A percentile compares a stretch with the other conserved stretches of the same genome.
Evolutionary conservation across 371 early-diverging fungal genomes (phyloP).

Genomic region (Mucor irregularis): DNA sequence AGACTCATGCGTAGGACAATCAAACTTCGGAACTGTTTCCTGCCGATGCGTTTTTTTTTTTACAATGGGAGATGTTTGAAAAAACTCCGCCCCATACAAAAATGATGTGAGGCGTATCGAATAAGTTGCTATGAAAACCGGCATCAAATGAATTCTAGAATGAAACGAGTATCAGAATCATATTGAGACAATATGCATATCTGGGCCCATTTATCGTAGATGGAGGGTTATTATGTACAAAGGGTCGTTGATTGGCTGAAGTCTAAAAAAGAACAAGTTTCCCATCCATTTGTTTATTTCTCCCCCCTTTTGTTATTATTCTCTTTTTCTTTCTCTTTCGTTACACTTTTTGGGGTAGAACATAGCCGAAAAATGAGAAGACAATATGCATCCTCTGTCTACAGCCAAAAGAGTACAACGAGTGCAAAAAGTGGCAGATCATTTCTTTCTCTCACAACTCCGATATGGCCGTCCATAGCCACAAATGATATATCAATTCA

Average conservation of each 20-base stretch:
- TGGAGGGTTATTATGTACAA: no score
- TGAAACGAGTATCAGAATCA: no score
- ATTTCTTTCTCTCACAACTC: slow-evolving; percentile 33
- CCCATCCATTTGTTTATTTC: not conserved
- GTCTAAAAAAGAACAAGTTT: no score
- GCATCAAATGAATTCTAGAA: no score
- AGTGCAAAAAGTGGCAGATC: slow-evolving; percentile 47
- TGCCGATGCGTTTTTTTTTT: slow-evolving; percentile 14
- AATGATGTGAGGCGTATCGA: no score
- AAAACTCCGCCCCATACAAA: no score
- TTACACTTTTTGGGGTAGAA: not conserved
- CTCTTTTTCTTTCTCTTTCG: slow-evolving; percentile 19
- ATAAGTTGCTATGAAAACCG: no score
- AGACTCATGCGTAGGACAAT: slow-evolving; percentile 6
- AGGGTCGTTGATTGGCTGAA: no score
- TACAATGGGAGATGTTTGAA: no score
- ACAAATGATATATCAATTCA: not conserved
- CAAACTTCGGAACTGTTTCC: slow-evolving; percentile 8
- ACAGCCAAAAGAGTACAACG: slow-evolving; percentile 44
- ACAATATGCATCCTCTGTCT: slow-evolving; percentile 42
- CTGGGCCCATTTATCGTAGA: no score
- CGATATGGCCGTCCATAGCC: slow-evolving; percentile 10
- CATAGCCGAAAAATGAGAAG: slow-evolving; percentile 24
- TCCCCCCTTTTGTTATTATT: slow-evolving; percentile 12
- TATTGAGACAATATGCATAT: no score